Evolutionary conservation across 2,329 filamentous ascomycete species (phyloP), one percentile per base, ranked within the genome.

Genomic region (Neopestalotiopsis rosae): DNA sequence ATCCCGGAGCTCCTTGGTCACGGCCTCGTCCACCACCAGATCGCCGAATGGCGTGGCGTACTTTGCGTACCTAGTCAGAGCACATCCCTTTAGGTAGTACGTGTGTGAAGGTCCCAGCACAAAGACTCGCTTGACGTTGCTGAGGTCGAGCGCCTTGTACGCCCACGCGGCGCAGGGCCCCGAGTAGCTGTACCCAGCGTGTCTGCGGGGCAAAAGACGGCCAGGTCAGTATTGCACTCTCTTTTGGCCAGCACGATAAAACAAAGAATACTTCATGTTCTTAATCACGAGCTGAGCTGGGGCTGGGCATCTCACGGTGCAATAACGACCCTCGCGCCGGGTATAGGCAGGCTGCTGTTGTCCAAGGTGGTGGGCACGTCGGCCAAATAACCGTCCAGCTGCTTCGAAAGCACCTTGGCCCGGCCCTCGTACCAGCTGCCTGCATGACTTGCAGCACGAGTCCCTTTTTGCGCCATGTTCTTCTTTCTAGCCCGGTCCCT

Each of bases 51-150:
- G 94, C 0, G 94, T 97, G 14, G 83, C 87, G 78, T 94, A 96
- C 69, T 86, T 84, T 38, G 85, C 86, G 77, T 94, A 94, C 12
- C 85, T 87, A 0, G 94, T 92, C 6, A 97, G 86, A 2, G 94
- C 94, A 72, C 93, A 92, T 64, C 91, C 92, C 1, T 87, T 84
- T 1, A 98, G 89, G 72, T 94, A 92, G 79, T 93, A 90, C 63
- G 95, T 94, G 77, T 99, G 96, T 1, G 95, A 98, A 2, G 96
- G 96, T 0, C 96, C 96, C 17, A 99, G 89, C 57, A 99, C 85
- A 77, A 99, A 98, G 72, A 99, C 88, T 3, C 94, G 92, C 81
- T 97, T 97, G 30, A 91, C 92, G 70, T 89, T 89, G 69, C 90
- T 91, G 68, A 98, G 87, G 79, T 98, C 94, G 64, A 97, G 90